Evolutionary conservation across 495 filamentous ascomycete species (phyloP).

Genomic region (Aspergillus heteromorphus): DNA sequence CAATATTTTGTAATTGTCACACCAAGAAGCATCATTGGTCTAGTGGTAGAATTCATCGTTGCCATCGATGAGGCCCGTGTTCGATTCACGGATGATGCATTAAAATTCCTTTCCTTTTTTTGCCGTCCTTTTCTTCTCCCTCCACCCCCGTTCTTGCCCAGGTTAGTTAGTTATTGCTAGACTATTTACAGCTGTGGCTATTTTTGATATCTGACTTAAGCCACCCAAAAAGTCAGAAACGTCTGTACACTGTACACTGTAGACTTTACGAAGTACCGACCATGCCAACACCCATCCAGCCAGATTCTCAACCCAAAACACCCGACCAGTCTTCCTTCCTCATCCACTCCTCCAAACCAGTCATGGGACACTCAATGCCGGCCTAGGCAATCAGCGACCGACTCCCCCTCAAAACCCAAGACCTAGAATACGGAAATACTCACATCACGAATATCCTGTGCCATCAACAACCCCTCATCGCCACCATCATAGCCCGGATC

Average conservation of each 20-base stretch:
- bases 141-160: too few relatives aligned
- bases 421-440: neutral
- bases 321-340: conserved; percentile 16
- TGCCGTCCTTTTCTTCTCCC: too few relatives aligned
- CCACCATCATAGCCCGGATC: conserved; percentile 38
- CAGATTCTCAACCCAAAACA: too few relatives aligned
- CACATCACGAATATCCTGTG: conserved; percentile 36
- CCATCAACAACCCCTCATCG: conserved; percentile 27
- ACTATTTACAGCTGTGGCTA: too few relatives aligned
- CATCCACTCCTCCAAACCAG: conserved; percentile 16
- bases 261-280: too few relatives aligned
- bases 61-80: conserved; percentile 56
- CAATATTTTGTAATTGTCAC: too few relatives aligned
- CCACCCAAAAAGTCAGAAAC: too few relatives aligned
- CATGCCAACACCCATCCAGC: too few relatives aligned
- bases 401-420: neutral
- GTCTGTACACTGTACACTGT: too few relatives aligned
- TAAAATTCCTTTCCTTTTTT: neutral
- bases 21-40: conserved; percentile 45
- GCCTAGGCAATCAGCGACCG: conserved; percentile 2
- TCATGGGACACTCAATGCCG: conserved; percentile 19
- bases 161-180: too few relatives aligned
- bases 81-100: conserved; percentile 55
- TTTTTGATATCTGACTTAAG: too few relatives aligned
- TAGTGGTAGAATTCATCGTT: conserved; percentile 59